These are phyloP conservation scores for Lasiosphaeria miniovina DNA, from an alignment of 495 filamentous ascomycete species.

Conservation along the genomic window DNA sequence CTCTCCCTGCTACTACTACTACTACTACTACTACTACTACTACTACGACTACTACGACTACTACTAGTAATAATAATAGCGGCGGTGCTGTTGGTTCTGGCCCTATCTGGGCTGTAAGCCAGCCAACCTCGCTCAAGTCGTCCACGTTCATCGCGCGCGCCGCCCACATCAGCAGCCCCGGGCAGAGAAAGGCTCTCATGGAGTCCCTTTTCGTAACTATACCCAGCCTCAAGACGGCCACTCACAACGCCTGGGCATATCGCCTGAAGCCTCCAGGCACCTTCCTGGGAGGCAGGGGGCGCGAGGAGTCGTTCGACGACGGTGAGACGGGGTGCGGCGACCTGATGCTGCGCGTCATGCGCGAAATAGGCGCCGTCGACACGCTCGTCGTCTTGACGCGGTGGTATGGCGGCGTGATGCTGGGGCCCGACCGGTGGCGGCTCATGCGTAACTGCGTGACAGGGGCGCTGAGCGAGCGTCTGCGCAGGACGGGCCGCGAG, in stretches of 20 bases:
- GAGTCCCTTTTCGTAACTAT: conserved; percentile 38
- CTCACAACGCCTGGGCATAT: conserved; percentile 56
- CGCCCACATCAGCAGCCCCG: conserved; percentile 35
- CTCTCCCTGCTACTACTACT: no score
- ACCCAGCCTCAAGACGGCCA: conserved; percentile 42
- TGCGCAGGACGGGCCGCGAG: conserved; percentile 40
- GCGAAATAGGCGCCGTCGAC: conserved; percentile 74
- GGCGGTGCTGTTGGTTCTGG: no score
- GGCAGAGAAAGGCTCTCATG: conserved; percentile 35
- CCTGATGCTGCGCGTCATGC: conserved; percentile 74
- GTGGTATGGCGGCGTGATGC: conserved; percentile 86
- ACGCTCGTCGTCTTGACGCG: conserved; percentile 84
- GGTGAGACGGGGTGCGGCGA: conserved; percentile 86
- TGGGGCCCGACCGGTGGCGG: conserved; percentile 77
- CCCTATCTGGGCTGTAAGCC: conserved; percentile 35
- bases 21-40: no score
- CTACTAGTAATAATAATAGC: no score
- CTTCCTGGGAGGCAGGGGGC: conserved; percentile 38
- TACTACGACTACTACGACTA: no score
- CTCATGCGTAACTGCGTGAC: conserved; percentile 51
- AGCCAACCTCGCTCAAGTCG: conserved; percentile 42
- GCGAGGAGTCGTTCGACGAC: conserved; percentile 88
- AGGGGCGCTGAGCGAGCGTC: conserved; percentile 44
- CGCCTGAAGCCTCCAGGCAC: conserved; percentile 24
- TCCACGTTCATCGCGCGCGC: conserved; percentile 53